Percentiles rank a stretch among this genome's conserved stretches.
phyloP scores from a whole-genome alignment of 1,139 yeast genomes.

The Candida smagusa region DNA sequence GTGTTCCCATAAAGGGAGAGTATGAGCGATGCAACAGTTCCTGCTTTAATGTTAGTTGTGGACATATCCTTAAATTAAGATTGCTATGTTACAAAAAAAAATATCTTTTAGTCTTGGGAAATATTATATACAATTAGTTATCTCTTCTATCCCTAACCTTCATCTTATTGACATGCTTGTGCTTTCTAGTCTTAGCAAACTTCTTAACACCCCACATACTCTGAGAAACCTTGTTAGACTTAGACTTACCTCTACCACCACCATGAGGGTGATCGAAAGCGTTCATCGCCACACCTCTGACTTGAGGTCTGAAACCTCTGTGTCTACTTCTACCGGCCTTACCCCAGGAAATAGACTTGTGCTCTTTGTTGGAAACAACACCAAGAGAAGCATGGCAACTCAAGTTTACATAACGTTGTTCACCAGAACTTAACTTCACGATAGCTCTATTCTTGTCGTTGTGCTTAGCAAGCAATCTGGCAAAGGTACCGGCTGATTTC shows the following conservation, averaged over 20 bases:
- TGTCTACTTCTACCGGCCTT: conserved; percentile 96
- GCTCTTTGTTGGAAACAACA: conserved; percentile 90
- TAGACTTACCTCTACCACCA: conserved; percentile 99
- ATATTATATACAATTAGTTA: conserved; percentile 8
- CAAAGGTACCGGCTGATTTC: conserved; percentile 93
- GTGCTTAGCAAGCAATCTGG: conserved; percentile 77
- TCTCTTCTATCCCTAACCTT: conserved; percentile 74
- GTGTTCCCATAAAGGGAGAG: conserved; percentile 55
- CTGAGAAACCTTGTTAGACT: conserved; percentile 90
- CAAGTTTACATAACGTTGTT: conserved; percentile 81
- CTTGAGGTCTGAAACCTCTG: conserved; percentile 90
- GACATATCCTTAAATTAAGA: conserved; percentile 3
- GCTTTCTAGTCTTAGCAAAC: conserved; percentile 90
- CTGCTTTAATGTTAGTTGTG: conserved; percentile 34
- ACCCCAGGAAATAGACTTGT: conserved; percentile 86
- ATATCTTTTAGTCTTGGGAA: not conserved
- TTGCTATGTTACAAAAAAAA: not conserved
- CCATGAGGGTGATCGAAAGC: conserved; percentile 98
- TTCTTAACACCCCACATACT: conserved; percentile 98
- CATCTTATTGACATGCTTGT: conserved; percentile 76
- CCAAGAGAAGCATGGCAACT: conserved; percentile 95
- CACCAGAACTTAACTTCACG: conserved; percentile 84
- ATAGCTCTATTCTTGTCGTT: conserved; percentile 71
- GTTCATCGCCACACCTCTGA: conserved; percentile 98
- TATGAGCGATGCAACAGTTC: conserved; percentile 47